Evolutionary conservation across 106 monocot genomes (phyloP), one percentile per base, ranked within the genome.

Genomic region (Dendrobium officinale): DNA sequence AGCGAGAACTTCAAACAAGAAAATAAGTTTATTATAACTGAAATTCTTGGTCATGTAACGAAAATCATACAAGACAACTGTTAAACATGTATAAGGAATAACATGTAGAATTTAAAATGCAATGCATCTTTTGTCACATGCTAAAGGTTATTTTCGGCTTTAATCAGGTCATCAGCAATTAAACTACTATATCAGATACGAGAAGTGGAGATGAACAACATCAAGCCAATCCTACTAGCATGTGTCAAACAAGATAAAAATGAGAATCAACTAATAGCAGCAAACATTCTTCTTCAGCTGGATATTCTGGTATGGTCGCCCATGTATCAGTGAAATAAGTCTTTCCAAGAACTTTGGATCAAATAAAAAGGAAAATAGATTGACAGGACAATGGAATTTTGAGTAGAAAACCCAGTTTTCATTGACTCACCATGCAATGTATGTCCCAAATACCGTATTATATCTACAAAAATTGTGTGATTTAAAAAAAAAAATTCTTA

Each of bases 251-350:
- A 91, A 87, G 58, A 82, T 24, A 84, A 91, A 41, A 84, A 79
- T 26, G 88, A 99, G 80, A 89, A 93, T 66, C 83, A 81, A 87
- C 88, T 99, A 83, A 83, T 95, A 82, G 95, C 98, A 80, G 98
- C 95, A 79, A 95, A 91, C 85, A 85, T 99, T 79, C 82, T 99
- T 51, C 84, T 99, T 76, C 98, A 99, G 79, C 79, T 95, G 74
- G 92, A 93, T 72, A 87, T 95, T 80, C 85, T 95, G 91, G 98
- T 99, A 90, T 77, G 42, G 31, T 75, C 44, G 44, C 20, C 44
- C n/a, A 19, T 31, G 44, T 44, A 17, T 33, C 74, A 43, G 73
- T 73, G 42, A 41, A 54, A 61, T 61, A 61, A 61, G 61, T 61
- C 3, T 61, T 61, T 61, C 61, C 61, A 61, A n/a, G 64, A 66